These are phyloP conservation scores for Pyrenophora graminea DNA, from an alignment of 2,329 filamentous ascomycete species.

Conservation along the genomic window DNA sequence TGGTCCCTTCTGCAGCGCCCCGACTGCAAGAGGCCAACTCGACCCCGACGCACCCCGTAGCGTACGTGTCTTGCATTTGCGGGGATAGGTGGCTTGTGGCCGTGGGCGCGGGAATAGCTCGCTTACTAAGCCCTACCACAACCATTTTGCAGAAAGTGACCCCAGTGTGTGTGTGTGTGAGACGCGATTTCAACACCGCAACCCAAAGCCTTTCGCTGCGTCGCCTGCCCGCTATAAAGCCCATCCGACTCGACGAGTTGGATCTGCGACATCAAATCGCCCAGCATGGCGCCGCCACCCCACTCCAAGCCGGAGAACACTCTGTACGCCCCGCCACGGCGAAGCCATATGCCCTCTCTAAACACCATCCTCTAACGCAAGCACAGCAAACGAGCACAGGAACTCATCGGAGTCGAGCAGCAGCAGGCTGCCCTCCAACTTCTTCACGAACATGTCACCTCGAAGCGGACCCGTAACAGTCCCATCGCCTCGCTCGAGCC, in stretches of 20 bases:
- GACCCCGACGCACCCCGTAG: too few relatives aligned
- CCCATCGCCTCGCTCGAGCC: slow-evolving; percentile 96
- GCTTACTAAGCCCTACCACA: slow-evolving; percentile 25
- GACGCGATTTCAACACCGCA: slow-evolving; percentile 21
- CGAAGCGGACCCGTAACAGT: slow-evolving; percentile 95
- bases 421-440: slow-evolving; percentile 87
- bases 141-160: slow-evolving; percentile 21
- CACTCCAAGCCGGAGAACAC: slow-evolving; percentile 99
- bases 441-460: slow-evolving; percentile 98
- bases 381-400: slow-evolving; percentile 74
- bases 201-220: slow-evolving; percentile 24
- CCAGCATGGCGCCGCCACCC: slow-evolving; percentile 86
- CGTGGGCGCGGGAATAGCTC: slow-evolving; percentile 3
- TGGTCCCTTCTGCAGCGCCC: neutral
- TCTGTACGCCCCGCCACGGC: slow-evolving; percentile 53
- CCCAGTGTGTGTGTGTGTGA: slow-evolving; percentile 22
- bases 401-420: slow-evolving; percentile 98
- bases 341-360: neutral
- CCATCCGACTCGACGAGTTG: slow-evolving; percentile 35
- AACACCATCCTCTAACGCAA: slow-evolving; percentile 9
- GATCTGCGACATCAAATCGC: slow-evolving; percentile 33
- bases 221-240: slow-evolving; percentile 37
- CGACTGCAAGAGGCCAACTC: neutral
- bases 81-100: neutral
- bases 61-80: neutral